Base-by-base conservation (phyloP, 2,329 filamentous ascomycete species). In the Trichoderma aggressivum region DNA sequence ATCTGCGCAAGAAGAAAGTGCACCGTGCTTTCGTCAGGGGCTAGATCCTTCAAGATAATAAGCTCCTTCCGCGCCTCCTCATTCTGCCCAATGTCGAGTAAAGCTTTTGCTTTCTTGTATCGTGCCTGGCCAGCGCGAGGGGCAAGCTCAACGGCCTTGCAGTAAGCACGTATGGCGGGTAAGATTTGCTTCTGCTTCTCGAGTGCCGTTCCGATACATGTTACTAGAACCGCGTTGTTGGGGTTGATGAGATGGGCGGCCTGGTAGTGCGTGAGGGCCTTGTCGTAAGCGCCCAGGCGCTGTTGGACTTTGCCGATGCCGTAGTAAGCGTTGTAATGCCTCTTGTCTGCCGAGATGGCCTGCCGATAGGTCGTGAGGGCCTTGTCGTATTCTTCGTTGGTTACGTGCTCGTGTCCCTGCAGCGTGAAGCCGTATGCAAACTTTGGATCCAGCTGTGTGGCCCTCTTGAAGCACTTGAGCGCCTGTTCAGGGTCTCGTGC, bases 291-390 rank as follows among this genome's bases (percentile, higher is more conserved):
- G 77, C 94, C 94, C 76, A 97, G 88, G 78, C 94, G 95, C 80
- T 97, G 93, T 77, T 95, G 96, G 1, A 97, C 94, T 72, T 88
- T 86, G 34, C 89, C 90, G 70, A 92, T 90, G 75, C 96, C 96
- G 79, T 98, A 99, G 88, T 97, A 98, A n/a, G 95, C 96, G 78
- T 98, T 97, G 84, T 98, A 99, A 79, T 98, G 95, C 24, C 95
- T 90, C 70, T 88, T 90, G 77, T 99, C 94, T 0, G 93, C 94
- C 58, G 91, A 89, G 75, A 99, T 92, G 2, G 94, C 94, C 67
- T 91, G 89, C 39, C 97, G 90, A 80, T 98, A 99, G 2, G 94
- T 91, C 50, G 91, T 89, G 58, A 97, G 87, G 0, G 96, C 96
- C 79, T 97, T 97, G 79, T 98, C 95, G 78, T 96, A 98, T 80